A percentile compares a stretch with the other conserved stretches of the same genome.
Conservation (phyloP, 1,139 yeast species). For the Yamadazyma epiphylla region DNA sequence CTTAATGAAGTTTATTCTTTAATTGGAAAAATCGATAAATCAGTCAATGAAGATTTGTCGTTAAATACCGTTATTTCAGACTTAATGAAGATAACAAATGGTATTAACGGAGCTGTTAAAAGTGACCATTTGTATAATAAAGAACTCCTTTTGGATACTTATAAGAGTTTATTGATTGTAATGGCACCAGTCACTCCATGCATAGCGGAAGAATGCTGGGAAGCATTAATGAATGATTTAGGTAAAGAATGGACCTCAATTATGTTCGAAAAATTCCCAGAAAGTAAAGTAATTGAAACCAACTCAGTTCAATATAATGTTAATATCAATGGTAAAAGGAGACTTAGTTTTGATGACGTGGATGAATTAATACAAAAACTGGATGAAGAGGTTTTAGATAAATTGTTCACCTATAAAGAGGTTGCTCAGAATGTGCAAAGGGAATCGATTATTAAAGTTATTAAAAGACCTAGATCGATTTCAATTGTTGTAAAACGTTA, state of each 20-base stretch:
- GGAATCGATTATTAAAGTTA: slow-evolving; percentile 16
- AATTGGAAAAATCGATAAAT: slow-evolving; percentile 47
- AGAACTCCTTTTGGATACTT: slow-evolving; percentile 33
- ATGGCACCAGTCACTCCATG: slow-evolving; percentile 80
- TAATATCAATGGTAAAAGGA: slow-evolving; percentile 67
- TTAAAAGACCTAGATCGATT: slow-evolving; percentile 25
- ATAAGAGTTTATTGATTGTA: slow-evolving; percentile 50
- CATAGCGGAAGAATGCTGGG: slow-evolving; percentile 82
- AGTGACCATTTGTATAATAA: slow-evolving; percentile 20
- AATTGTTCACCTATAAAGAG: slow-evolving; percentile 9
- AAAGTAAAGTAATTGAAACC: slow-evolving; percentile 31
- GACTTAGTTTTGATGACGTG: slow-evolving; percentile 41
- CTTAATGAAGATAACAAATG: slow-evolving; percentile 78
- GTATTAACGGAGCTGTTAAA: slow-evolving; percentile 39
- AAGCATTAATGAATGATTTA: slow-evolving; percentile 33
- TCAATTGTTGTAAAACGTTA: slow-evolving; percentile 21
- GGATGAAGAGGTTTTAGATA: slow-evolving; percentile 17
- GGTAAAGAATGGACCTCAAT: slow-evolving; percentile 46
- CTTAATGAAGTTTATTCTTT: slow-evolving; percentile 57
- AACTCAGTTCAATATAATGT: slow-evolving; percentile 42
- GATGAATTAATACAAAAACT: slow-evolving; percentile 27
- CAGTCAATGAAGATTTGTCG: slow-evolving; percentile 58
- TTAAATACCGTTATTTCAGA: slow-evolving; percentile 86
- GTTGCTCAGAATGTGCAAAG: slow-evolving; percentile 9
- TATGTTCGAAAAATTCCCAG: slow-evolving; percentile 55